A percentile compares a stretch with the other conserved stretches of the same genome.
Evolutionary conservation across 2,329 filamentous ascomycete species (phyloP).

Genomic region (Rugonectria rugulosa): DNA sequence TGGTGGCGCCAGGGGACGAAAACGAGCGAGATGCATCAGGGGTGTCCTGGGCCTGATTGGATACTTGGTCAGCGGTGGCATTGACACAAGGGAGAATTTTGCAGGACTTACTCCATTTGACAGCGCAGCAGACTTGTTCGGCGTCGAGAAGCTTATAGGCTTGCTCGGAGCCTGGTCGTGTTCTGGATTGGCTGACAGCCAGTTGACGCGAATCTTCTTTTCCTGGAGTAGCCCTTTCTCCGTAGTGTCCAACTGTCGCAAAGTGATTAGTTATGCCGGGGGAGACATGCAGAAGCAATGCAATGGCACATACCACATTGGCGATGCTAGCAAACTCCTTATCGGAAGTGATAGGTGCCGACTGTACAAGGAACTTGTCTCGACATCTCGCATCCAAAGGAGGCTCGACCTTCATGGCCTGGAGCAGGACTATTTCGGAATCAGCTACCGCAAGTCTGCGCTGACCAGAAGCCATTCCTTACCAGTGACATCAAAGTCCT

Average conservation of each 20-base stretch:
- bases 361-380: slow-evolving; percentile 98
- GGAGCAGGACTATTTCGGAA: slow-evolving; percentile 76
- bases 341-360: slow-evolving; percentile 81
- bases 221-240: slow-evolving; percentile 84
- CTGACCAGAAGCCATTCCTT: slow-evolving; percentile 40
- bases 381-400: slow-evolving; percentile 86
- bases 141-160: slow-evolving; percentile 44
- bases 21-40: slow-evolving; percentile 55
- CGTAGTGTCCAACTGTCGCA: slow-evolving; percentile 75
- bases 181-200: slow-evolving; percentile 70
- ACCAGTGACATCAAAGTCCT: slow-evolving; percentile 94
- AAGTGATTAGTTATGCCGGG: slow-evolving; percentile 13
- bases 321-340: slow-evolving; percentile 84
- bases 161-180: slow-evolving; percentile 36
- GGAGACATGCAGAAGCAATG: neutral
- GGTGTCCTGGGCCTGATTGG: slow-evolving; percentile 48
- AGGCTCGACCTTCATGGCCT: slow-evolving; percentile 97
- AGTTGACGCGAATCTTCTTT: slow-evolving; percentile 93
- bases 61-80: slow-evolving; percentile 20
- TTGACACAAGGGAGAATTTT: neutral
- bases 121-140: slow-evolving; percentile 49
- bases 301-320: slow-evolving; percentile 72
- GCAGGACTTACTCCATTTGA: slow-evolving; percentile 51
- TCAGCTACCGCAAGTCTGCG: slow-evolving; percentile 20
- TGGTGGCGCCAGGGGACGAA: slow-evolving; percentile 52